Base-by-base conservation (phyloP, 2,329 filamentous ascomycete species). In the Pestalotiopsis sp. region DNA sequence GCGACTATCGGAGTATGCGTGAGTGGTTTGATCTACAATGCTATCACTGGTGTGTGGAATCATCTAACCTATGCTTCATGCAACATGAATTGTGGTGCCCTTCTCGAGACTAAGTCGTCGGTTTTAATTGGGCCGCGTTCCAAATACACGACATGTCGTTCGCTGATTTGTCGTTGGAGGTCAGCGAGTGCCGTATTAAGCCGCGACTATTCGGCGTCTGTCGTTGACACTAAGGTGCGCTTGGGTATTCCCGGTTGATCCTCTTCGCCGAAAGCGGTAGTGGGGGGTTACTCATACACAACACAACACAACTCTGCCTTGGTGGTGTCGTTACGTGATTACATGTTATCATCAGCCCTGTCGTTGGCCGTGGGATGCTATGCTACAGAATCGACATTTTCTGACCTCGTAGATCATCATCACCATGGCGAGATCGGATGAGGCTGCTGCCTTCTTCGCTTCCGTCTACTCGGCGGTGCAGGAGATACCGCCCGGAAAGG, bases 391-490 rank as follows among this genome's bases (percentile, higher is more conserved):
- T 35, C 30, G 9, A 11, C 14, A 30, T 55, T 38, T 14, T 24
- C n/a, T 35, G 30, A 22, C 17, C 59, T 1, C 14, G 40, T 17
- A 56, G 17, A 14, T 20, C 20, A 14, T 61, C 20, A 35, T 17
- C 2, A 17, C 6, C 17, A 93, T 94, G 91, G 77, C 90, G 20
- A 89, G 89, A 69, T 89, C 90, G 58, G 92, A 94, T 72, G 92
- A 94, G 79, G 91, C 91, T 13, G 84, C 85, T 70, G 86, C 91
- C 22, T 95, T 94, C 84, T 93, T 91, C 79, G 81, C 84, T 81
- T 82, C 92, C 58, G 94, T 97, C 63, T 98, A 97, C 81, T 82
- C 85, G 68, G 94, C 94, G 14, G 88, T 98, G 3, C 93, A 95
- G 78, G 89, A 97, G 78, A 92, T 98, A 39, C 95, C 96, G 0